Conservation (phyloP, 2,329 filamentous ascomycete genomes). For the Aspergillus ochraceoroseus region DNA sequence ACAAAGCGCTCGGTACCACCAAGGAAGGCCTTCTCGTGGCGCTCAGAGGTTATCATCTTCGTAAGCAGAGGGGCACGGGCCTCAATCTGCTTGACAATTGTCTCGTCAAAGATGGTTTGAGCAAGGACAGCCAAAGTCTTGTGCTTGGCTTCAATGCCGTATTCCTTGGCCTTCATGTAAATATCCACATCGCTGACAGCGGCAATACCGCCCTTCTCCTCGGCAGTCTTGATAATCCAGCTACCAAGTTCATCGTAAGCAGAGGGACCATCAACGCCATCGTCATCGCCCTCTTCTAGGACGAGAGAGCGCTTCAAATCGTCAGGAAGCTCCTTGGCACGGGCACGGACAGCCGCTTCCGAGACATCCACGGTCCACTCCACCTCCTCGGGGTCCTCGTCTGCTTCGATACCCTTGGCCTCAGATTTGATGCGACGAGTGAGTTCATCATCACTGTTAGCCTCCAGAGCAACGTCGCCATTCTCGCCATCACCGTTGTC, state of each 20-base stretch:
- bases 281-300: constrained; percentile 71
- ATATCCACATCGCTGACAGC: constrained; percentile 84
- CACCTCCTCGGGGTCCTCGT: constrained; percentile 70
- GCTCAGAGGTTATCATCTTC: constrained; percentile 85
- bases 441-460: constrained; percentile 85
- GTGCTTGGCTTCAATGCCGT: constrained; percentile 92
- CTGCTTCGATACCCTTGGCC: constrained; percentile 67
- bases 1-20: constrained; percentile 93
- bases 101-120: constrained; percentile 88
- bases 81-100: constrained; percentile 81
- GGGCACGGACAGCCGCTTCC: constrained; percentile 88
- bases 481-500: constrained; percentile 60
- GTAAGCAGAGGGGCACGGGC: constrained; percentile 81
- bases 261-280: constrained; percentile 72
- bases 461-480: constrained; percentile 62
- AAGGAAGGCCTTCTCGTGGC: constrained; percentile 90
- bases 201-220: constrained; percentile 65
- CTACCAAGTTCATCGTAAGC: constrained; percentile 86
- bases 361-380: constrained; percentile 97
- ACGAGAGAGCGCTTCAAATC: constrained; percentile 92
- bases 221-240: constrained; percentile 76
- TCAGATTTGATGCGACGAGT: constrained; percentile 66
- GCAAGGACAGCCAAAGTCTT: constrained; percentile 86
- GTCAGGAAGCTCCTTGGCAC: constrained; percentile 84
- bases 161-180: constrained; percentile 93